Conservation (phyloP, 176 grass and related monocot genomes). For the Juncus inflexus region DNA sequence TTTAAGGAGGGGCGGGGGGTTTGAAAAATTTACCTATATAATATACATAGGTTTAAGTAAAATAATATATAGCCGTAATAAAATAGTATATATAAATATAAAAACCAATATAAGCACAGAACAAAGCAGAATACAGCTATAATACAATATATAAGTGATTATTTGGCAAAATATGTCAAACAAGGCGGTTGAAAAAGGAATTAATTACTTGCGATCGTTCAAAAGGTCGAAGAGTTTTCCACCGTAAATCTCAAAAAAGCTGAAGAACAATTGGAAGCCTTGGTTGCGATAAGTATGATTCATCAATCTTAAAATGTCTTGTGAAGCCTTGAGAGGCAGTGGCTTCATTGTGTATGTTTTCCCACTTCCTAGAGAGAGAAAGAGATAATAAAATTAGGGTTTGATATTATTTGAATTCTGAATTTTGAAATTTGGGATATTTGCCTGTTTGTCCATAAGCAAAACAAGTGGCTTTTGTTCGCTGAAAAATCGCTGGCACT, state of each 20-base stretch:
- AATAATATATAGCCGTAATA: no score
- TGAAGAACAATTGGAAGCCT: slow-evolving; percentile 87
- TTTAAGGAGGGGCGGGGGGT: no score
- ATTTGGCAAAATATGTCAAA: slow-evolving; percentile 5
- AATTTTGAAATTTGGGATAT: not conserved
- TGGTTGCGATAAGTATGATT: slow-evolving; percentile 85
- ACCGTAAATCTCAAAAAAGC: slow-evolving; percentile 99
- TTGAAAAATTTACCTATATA: no score
- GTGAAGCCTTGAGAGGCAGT: slow-evolving; percentile 89
- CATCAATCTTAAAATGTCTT: slow-evolving; percentile 97
- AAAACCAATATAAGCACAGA: not conserved
- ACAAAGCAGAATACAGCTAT: no score
- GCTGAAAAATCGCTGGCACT: slow-evolving; percentile 92
- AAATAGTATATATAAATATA: slow-evolving; percentile 2
- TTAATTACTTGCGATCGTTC: slow-evolving; percentile 78
- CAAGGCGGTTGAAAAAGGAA: slow-evolving; percentile 4
- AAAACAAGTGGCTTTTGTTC: slow-evolving; percentile 98
- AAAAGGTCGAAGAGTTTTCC: slow-evolving; percentile 96
- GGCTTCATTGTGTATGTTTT: slow-evolving; percentile 98
- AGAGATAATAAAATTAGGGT: slow-evolving; percentile 15
- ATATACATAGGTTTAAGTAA: no score
- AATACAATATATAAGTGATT: not conserved
- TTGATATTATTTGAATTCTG: not conserved
- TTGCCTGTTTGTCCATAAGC: slow-evolving; percentile 97
- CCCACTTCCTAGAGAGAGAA: slow-evolving; percentile 68